Base-by-base conservation (phyloP, 805 yeast genomes). In the Candida fluviatilis region DNA sequence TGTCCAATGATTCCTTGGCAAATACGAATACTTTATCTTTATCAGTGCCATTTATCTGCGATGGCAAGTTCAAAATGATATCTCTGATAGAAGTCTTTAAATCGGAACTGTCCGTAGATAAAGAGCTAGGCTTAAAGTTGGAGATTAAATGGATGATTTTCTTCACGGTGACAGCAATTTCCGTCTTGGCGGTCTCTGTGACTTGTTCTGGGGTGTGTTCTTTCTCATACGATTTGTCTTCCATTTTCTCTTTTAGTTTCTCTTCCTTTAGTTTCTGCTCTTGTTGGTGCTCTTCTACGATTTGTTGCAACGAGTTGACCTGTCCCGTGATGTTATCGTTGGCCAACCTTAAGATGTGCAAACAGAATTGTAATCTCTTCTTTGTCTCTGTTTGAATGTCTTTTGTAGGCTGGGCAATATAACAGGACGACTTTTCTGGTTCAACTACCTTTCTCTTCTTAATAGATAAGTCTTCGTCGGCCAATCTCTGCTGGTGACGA, bases 1-100 rank as follows among this genome's bases (percentile, higher is more conserved):
- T 85, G 31, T 84, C 93, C 34, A 91, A 64, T 0, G 96, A 82
- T 58, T 93, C 99, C 47, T 84, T 83, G 0, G 98, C 97, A 43
- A 91, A 69, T 4, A 84, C 73, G 18, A 93, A 63, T 1, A 88
- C 85, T 45, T 82, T 79, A 16, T 85, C 87, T 54, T 87, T 62
- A 18, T 62, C 49, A 4, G 53, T 33, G 13, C 41, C 39, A 27
- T 40, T 44, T 42, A 46, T 89, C 76, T 91, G 60, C 12, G 47
- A 47, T 1, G 98, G 99, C 34, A 91, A 67, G 41, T 76, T 75
- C 36, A 93, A 66, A 12, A 91, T 72, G 27, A 84, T 81, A 45
- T 83, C 85, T 26, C 97, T 73, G 11, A 93, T 95, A 36, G 84
- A 81, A 2, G 83, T 68, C 46, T 95, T 76, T 36, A 68, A 52